Evolutionary conservation across 2,329 filamentous ascomycete genomes (phyloP).

Genomic region (Fusarium bactridioides): DNA sequence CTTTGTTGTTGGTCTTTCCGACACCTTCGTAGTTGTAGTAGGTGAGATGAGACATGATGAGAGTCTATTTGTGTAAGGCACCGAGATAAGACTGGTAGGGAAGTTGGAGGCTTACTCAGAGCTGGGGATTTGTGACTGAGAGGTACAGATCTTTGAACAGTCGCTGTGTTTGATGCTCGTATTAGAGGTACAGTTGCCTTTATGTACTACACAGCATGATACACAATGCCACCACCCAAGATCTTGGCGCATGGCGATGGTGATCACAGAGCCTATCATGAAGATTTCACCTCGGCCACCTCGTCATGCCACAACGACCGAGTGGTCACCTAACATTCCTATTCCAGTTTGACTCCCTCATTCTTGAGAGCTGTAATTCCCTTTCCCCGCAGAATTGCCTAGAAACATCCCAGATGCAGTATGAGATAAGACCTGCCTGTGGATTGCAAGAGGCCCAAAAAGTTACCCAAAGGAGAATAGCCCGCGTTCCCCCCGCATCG

Average conservation of each 20-base stretch:
- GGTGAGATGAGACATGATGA: constrained; percentile 43
- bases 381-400: not conserved
- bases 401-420: constrained; percentile 21
- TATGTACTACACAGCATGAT: constrained; percentile 13
- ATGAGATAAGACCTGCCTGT: constrained; percentile 8
- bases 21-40: constrained; percentile 47
- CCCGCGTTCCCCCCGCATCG: constrained; percentile 6
- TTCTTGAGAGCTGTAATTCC: not conserved
- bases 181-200: not conserved
- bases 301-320: not conserved
- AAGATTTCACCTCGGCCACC: not conserved
- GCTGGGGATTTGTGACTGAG: not conserved
- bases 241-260: constrained; percentile 8
- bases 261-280: not conserved
- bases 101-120: not conserved
- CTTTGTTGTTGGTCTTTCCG: constrained; percentile 38
- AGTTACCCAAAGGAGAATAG: constrained; percentile 27
- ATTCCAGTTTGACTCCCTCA: not conserved
- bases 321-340: constrained; percentile 16
- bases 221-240: not conserved
- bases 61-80: not conserved
- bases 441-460: constrained; percentile 21
- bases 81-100: too few species aligned
- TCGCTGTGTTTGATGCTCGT: not conserved
- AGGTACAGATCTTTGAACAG: not conserved